Evolutionary conservation across 768 basidiomycete genomes (phyloP), one percentile per base, ranked within the genome.

Genomic region (Termitomyces titanicus): DNA sequence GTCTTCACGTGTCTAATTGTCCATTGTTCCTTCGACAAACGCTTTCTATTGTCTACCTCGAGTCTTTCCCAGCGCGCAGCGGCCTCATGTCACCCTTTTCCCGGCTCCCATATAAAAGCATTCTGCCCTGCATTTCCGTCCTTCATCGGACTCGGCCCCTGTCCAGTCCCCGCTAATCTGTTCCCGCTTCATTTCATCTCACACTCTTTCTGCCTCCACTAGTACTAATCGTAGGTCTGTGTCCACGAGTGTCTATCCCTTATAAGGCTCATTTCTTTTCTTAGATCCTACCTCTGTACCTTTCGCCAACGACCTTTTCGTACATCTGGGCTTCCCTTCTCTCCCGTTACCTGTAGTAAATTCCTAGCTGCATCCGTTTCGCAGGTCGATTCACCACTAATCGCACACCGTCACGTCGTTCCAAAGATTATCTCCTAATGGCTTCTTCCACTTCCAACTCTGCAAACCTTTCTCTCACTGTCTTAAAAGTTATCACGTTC

Each of bases 401-500:
- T 22, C 24, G 4, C 35, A 43, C 24, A 51, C 62, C 67, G 69
- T 40, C 25, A 17, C 68, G 62, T 38, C 61, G 65, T 62, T 60
- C 63, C n/a, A 61, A 58, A 62, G 38, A 53, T 59, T 42, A 52
- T 46, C 46, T 56, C 61, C 47, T 65, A 62, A 79, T 79, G 76
- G 72, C 75, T 60, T 48, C 61, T 38, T 11, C 25, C 34, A 12
- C 17, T 25, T 49, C 81, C 61, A 71, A 46, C 47, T 56, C 63
- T 53, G 51, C 78, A 62, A 77, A 70, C 63, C 83, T 92, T 69
- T 75, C 85, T 58, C 68, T 82, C 71, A 79, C 88, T 60, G 81
- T 92, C 68, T 78, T 86, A 56, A 86, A 92, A 64, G 85, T 85
- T 68, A 79, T 90, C 68, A 74, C 84, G 54, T 89, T 84, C 75